These are phyloP conservation scores for Cadophora luteo-olivacea DNA, from an alignment of 2,329 filamentous ascomycete species.

Conservation along the genomic window DNA sequence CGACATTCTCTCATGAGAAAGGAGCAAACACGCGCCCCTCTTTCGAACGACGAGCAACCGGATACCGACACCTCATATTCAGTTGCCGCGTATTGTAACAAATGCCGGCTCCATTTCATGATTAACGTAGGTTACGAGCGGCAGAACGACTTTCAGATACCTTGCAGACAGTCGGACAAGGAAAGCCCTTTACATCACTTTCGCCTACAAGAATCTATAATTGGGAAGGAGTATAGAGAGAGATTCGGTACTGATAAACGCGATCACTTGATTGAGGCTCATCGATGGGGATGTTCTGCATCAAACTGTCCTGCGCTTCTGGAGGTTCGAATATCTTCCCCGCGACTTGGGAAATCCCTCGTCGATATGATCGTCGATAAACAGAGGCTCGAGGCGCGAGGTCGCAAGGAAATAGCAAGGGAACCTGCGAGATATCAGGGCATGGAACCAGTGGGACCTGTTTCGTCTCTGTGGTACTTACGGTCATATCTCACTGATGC, in stretches of 20 bases:
- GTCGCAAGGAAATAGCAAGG: conserved; percentile 56
- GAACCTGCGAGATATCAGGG: conserved; percentile 59
- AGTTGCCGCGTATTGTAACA: conserved; percentile 65
- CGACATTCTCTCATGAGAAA: conserved; percentile 66
- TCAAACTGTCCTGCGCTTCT: conserved; percentile 60
- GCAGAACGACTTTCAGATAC: conserved; percentile 42
- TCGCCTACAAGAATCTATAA: conserved; percentile 46
- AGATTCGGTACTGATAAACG: conserved; percentile 39
- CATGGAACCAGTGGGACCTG: conserved; percentile 55
- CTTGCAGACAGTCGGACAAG: conserved; percentile 46
- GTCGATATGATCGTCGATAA: conserved; percentile 60
- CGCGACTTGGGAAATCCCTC: conserved; percentile 56
- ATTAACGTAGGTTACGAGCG: conserved; percentile 59
- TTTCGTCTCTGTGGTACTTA: conserved; percentile 62
- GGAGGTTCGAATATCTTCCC: conserved; percentile 57
- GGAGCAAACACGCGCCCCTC: conserved; percentile 55
- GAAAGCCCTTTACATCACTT: conserved; percentile 69
- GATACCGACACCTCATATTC: conserved; percentile 54
- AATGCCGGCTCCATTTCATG: conserved; percentile 68
- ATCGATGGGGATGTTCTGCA: conserved; percentile 65
- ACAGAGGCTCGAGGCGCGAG: conserved; percentile 57
- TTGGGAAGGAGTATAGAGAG: conserved; percentile 44
- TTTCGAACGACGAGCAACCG: conserved; percentile 47
- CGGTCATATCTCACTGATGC: conserved; percentile 66
- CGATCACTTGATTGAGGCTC: conserved; percentile 47